Evolutionary conservation across 495 filamentous ascomycete genomes (phyloP), one percentile per base, ranked within the genome.

Genomic region (Articulospora tetracladia): DNA sequence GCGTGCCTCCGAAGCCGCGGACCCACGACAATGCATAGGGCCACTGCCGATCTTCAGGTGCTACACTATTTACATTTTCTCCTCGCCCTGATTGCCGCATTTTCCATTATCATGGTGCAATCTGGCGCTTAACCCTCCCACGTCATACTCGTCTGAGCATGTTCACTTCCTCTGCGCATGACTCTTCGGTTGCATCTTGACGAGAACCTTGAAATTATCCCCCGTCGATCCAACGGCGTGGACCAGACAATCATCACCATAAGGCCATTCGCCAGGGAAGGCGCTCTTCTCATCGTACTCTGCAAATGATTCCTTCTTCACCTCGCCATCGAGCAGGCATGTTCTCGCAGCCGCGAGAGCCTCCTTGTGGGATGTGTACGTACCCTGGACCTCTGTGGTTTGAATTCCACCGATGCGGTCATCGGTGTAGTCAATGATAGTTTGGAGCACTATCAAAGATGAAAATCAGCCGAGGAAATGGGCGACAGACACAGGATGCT

Each of bases 221-320:
- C 76, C 76, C 25, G 68, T 75, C 30, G 70, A 55, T 1, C 66
- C 67, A 12, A 79, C 72, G 7, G 76, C 76, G 48, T 74, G 75
- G 20, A 77, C 73, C 0, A 74, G 48, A 3, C 74, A 70, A 8
- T 79, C 73, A 8, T 77, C 74, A 10, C 76, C 75, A 66, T 74
- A 79, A 28, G 75, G 76, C 76, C 75, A 79, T 30, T 66, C 65
- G 39, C 36, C 58, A 4, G 56, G 59, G 13, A 62, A 59, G 8
- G 56, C 34, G 17, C 64, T 68, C 23, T 70, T 60, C 55, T 73
- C 71, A 27, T 78, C 76, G 32, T 74, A 77, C 66, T 78, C 70
- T 1, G 64, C 70, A 55, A 69, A 78, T 44, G 69, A 67, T 7
- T 62, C 64, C 26, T 60, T 65, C 25, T 53, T 67, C 20, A 64